These are phyloP conservation scores for Diaporthe citrichinensis DNA, from an alignment of 2,329 filamentous ascomycete genomes.

Conservation along the genomic window DNA sequence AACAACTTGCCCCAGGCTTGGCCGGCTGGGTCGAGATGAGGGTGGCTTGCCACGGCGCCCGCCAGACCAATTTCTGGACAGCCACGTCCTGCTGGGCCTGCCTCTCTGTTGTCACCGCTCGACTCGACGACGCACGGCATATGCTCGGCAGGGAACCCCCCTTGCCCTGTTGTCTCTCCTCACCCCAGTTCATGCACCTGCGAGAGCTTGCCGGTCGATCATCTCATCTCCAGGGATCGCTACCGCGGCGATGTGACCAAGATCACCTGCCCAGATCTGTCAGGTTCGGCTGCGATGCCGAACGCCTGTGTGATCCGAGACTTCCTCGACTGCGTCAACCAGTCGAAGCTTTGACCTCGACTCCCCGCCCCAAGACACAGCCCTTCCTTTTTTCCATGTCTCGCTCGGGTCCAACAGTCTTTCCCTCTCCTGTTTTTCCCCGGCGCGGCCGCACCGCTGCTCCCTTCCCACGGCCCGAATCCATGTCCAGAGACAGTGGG, in stretches of 20 bases:
- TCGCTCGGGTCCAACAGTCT: neutral
- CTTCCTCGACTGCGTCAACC: conserved; percentile 19
- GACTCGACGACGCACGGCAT: conserved; percentile 9
- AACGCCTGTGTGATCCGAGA: conserved; percentile 10
- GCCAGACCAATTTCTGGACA: neutral
- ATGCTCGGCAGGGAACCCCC: neutral
- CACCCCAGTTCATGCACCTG: conserved; percentile 20
- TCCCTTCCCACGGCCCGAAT: conserved; percentile 18
- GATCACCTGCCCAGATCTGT: conserved; percentile 31
- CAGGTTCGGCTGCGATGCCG: conserved; percentile 24
- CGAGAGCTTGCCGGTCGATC: conserved; percentile 31
- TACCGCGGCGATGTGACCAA: conserved; percentile 24
- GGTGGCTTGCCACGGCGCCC: conserved; percentile 15
- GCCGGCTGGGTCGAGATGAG: conserved; percentile 1
- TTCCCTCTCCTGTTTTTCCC: neutral
- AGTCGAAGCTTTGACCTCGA: conserved; percentile 31
- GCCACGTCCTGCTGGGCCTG: neutral
- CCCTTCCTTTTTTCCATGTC: conserved; percentile 26
- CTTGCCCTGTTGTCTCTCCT: conserved; percentile 12
- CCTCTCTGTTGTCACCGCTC: neutral
- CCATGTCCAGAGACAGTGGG: conserved; percentile 12
- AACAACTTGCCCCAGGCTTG: neutral
- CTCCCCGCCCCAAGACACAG: conserved; percentile 17
- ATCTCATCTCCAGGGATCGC: conserved; percentile 23
- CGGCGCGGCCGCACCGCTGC: neutral